Evolutionary conservation across 2,329 filamentous ascomycete genomes (phyloP).

Genomic region (Alternaria novae-zelandiae): DNA sequence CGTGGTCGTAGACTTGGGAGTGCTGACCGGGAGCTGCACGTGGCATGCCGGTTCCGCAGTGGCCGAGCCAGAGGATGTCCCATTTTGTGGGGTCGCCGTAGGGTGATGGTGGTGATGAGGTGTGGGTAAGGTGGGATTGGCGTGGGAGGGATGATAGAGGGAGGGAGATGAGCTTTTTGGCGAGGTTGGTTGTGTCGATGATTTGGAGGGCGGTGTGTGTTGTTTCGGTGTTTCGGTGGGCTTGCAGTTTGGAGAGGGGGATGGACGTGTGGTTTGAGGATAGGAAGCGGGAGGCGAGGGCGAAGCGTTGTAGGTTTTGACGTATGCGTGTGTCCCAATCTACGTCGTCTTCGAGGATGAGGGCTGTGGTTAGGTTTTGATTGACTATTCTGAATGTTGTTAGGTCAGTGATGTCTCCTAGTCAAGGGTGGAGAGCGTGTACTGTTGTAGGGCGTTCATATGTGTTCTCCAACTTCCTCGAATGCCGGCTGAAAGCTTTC

Average conservation of each 20-base stretch:
- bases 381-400: slow-evolving; percentile 26
- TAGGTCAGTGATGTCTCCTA: not conserved
- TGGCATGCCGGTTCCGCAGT: slow-evolving; percentile 39
- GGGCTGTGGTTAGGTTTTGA: slow-evolving; percentile 40
- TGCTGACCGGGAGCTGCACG: slow-evolving; percentile 14
- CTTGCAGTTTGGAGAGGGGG: slow-evolving; percentile 13
- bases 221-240: slow-evolving; percentile 32
- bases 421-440: not conserved
- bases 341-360: slow-evolving; percentile 42
- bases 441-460: slow-evolving; percentile 41
- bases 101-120: slow-evolving; percentile 24
- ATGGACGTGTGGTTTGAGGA: not conserved
- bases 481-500: slow-evolving; percentile 34
- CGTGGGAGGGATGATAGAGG: slow-evolving; percentile 19
- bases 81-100: slow-evolving; percentile 45
- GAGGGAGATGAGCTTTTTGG: slow-evolving; percentile 27
- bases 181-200: slow-evolving; percentile 30
- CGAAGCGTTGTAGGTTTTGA: slow-evolving; percentile 39
- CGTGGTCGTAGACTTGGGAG: slow-evolving; percentile 22
- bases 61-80: slow-evolving; percentile 52
- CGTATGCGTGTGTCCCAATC: slow-evolving; percentile 42
- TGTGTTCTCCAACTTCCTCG: slow-evolving; percentile 42
- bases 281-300: slow-evolving; percentile 33
- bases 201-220: slow-evolving; percentile 31
- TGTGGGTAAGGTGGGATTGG: not conserved